Evolutionary conservation across 1,284 basidiomycete species (phyloP), one percentile per base, ranked within the genome.

Genomic region (Boletellus sp.): DNA sequence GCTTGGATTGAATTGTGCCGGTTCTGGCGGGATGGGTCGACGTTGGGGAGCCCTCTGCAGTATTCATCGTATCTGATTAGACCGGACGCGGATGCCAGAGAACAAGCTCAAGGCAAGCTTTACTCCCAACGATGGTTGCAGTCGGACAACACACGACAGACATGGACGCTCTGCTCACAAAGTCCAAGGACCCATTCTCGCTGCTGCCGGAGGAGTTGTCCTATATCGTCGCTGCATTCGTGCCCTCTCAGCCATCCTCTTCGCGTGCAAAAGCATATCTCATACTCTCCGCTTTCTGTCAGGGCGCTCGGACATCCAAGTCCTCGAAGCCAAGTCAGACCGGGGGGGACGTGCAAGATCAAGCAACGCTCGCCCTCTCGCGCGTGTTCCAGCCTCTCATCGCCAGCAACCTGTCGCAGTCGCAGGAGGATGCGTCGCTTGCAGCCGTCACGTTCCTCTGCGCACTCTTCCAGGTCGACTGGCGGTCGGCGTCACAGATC

Each of bases 381-480:
- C 70, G 67, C 36, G 57, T 70, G 10, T 79, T 88, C 52, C 68
- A 73, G 17, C 72, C 76, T 23, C 56, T 69, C 0, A 62, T 83
- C 25, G 49, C 73, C 3, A 63, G 69, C 25, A 70, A 69, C 39
- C 67, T 88, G 10, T 69, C 75, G 32, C 80, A 83, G 41, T 74
- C 76, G 5, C 69, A 73, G 29, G 81, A 85, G 59, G 54, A 60
- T 38, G 69, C 69, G 23, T 36, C 79, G 21, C 64, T 82, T 16
- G 68, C 68, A 11, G 79, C 78, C 6, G 67, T 86, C 30, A 76
- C 78, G 0, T 82, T 89, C 59, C 71, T 91, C 36, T 70, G 75
- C 11, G 85, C 85, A 0, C 67, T 92, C 21, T 87, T 91, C 57
- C 86, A 90, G 61, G 80, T 91, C 29, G 86, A 90, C 55, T 78